Conservation (phyloP, 2,329 filamentous ascomycete genomes). For the Colletotrichum orchidophilum region DNA sequence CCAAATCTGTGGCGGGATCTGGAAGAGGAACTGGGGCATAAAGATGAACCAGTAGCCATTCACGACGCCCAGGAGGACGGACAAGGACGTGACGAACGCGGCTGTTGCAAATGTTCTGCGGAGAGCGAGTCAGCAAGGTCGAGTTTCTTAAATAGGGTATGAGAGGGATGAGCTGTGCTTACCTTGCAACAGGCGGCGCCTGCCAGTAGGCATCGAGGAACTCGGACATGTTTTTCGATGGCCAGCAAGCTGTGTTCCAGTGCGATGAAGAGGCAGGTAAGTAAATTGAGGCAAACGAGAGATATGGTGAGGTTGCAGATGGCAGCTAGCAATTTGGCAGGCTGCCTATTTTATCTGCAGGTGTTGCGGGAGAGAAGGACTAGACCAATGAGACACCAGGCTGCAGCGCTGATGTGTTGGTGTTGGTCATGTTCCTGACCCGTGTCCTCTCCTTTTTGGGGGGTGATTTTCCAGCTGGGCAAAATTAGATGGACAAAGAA, state of each 20-base stretch:
- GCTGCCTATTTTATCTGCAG: slow-evolving; percentile 21
- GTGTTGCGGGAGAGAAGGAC: slow-evolving; percentile 11
- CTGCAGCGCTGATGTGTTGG: slow-evolving; percentile 32
- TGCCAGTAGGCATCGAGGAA: slow-evolving; percentile 48
- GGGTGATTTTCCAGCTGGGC: not conserved
- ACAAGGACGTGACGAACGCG: slow-evolving; percentile 68
- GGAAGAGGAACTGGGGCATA: slow-evolving; percentile 60
- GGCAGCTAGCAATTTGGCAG: slow-evolving; percentile 24
- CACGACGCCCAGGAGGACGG: slow-evolving; percentile 66
- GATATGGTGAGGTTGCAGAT: slow-evolving; percentile 19
- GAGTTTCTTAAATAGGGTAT: not conserved
- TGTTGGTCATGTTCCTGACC: slow-evolving; percentile 31
- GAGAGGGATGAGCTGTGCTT: slow-evolving; percentile 34
- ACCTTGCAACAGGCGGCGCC: slow-evolving; percentile 54
- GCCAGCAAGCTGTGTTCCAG: not conserved
- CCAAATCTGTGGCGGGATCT: slow-evolving; percentile 56
- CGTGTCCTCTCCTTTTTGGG: slow-evolving; percentile 35
- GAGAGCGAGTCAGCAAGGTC: slow-evolving; percentile 20
- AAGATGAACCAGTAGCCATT: slow-evolving; percentile 62
- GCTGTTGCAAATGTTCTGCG: slow-evolving; percentile 72
- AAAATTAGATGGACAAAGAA: slow-evolving; percentile 26
- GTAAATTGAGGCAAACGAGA: slow-evolving; percentile 23
- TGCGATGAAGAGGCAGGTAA: not conserved
- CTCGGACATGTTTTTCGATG: slow-evolving; percentile 32
- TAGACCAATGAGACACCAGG: slow-evolving; percentile 31